Conservation (phyloP, 106 monocot species). For the Hemerocallis citrina region DNA sequence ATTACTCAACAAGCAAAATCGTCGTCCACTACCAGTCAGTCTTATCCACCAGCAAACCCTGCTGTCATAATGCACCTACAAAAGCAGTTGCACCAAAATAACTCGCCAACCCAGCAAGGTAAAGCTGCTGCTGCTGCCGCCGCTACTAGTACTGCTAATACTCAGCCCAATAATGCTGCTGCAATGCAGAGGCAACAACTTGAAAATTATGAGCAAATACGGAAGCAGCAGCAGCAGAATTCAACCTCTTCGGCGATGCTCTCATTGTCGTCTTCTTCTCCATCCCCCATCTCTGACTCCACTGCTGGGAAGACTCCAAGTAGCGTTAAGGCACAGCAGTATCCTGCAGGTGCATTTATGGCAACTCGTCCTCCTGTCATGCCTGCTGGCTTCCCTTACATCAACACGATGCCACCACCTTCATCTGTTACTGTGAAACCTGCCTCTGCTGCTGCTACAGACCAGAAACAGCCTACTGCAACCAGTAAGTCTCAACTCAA, state of each 20-base stretch:
- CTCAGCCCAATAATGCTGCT: too few relatives aligned
- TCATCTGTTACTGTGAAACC: slow-evolving; percentile 40
- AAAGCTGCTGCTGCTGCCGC: slow-evolving; percentile 1
- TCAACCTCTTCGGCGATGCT: slow-evolving; percentile 13
- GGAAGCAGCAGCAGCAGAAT: slow-evolving; percentile 15
- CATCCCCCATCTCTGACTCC: slow-evolving; percentile 6
- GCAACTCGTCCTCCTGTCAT: slow-evolving; percentile 7
- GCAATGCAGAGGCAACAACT: slow-evolving; percentile 15
- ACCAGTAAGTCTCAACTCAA: slow-evolving; percentile 41
- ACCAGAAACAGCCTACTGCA: slow-evolving; percentile 36
- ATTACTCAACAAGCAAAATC: too few relatives aligned
- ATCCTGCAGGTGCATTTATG: slow-evolving; percentile 5
- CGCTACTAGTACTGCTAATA: too few relatives aligned
- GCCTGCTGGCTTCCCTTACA: slow-evolving; percentile 25
- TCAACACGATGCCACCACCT: slow-evolving; percentile 21
- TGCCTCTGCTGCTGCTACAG: slow-evolving; percentile 1
- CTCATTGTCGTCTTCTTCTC: slow-evolving; percentile 5
- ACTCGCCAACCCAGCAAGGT: too few relatives aligned
- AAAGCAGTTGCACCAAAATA: too few relatives aligned
- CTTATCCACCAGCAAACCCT: too few relatives aligned
- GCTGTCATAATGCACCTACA: too few relatives aligned
- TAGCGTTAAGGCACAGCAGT: slow-evolving; percentile 13
- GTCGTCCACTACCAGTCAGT: too few relatives aligned
- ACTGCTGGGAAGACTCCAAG: slow-evolving; percentile 3
- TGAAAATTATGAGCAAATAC: background rate